Conservation (phyloP, 2,329 filamentous ascomycete genomes). For the Epichloe coenophiala region DNA sequence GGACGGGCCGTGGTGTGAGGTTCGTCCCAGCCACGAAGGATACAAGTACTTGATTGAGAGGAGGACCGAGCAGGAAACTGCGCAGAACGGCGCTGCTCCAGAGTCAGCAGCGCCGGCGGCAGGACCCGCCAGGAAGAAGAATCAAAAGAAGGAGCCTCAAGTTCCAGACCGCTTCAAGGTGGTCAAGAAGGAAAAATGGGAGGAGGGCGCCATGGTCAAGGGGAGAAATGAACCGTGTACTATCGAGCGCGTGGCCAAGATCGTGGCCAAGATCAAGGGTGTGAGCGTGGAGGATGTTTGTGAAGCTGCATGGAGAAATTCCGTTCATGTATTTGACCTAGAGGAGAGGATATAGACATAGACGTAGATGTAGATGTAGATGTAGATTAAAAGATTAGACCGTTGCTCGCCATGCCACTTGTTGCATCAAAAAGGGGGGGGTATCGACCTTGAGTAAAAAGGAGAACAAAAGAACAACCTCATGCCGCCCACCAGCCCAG, state of each 20-base stretch:
- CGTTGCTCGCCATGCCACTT: constrained; percentile 1
- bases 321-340: constrained; percentile 63
- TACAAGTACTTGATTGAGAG: constrained; percentile 50
- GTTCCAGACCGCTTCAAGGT: constrained; percentile 62
- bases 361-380: not conserved
- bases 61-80: constrained; percentile 15
- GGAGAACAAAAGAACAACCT: constrained; percentile 4
- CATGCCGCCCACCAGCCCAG: constrained; percentile 6
- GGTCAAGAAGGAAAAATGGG: constrained; percentile 95
- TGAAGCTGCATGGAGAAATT: constrained; percentile 77
- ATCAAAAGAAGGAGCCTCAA: constrained; percentile 48
- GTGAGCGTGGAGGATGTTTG: constrained; percentile 69
- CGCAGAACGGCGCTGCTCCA: constrained; percentile 12
- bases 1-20: constrained; percentile 96
- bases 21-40: constrained; percentile 76
- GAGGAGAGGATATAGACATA: constrained; percentile 16
- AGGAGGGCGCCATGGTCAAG: constrained; percentile 78
- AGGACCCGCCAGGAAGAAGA: constrained; percentile 24
- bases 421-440: constrained; percentile 5
- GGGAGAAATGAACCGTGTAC: constrained; percentile 85
- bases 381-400: not conserved
- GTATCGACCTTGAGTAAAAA: constrained; percentile 14
- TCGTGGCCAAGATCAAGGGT: constrained; percentile 76
- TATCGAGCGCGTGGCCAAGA: constrained; percentile 77
- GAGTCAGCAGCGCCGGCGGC: constrained; percentile 7